phyloP scores from a whole-genome alignment of 306 rosid genomes.

The Dicorynia guianensis region DNA sequence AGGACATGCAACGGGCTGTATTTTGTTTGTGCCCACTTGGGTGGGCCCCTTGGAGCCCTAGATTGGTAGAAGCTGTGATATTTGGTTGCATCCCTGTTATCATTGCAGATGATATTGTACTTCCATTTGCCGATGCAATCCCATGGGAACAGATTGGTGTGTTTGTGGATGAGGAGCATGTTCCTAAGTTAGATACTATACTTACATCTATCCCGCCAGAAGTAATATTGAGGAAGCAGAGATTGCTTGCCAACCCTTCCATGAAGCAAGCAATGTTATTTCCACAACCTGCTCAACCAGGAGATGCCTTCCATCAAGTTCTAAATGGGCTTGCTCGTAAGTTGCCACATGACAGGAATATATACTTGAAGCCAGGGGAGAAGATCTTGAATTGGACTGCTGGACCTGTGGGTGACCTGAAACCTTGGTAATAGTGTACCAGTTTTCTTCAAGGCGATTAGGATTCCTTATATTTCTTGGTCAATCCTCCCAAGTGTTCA shows the following conservation, averaged over 20 bases:
- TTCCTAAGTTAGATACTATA: constrained; percentile 82
- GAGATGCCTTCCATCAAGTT: constrained; percentile 95
- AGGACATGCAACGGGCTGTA: constrained; percentile 98
- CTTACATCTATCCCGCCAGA: constrained; percentile 88
- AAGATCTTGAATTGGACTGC: constrained; percentile 90
- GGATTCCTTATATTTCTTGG: constrained; percentile 38
- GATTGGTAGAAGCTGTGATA: constrained; percentile 93
- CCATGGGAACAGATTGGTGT: constrained; percentile 98
- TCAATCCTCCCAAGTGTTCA: constrained; percentile 45
- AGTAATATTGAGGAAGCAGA: constrained; percentile 82
- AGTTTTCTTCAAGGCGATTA: constrained; percentile 37
- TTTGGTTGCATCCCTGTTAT: constrained; percentile 98
- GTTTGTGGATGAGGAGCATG: constrained; percentile 84
- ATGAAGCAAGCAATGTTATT: constrained; percentile 98
- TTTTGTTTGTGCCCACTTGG: constrained; percentile 98
- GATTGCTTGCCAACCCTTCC: constrained; percentile 96
- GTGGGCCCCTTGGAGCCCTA: constrained; percentile 99
- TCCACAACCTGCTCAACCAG: constrained; percentile 90
- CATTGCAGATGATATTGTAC: constrained; percentile 93
- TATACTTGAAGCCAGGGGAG: constrained; percentile 70
- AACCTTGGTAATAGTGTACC: constrained; percentile 70
- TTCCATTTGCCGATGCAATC: constrained; percentile 96
- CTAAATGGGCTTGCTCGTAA: constrained; percentile 91
- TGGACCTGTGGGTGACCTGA: constrained; percentile 89
- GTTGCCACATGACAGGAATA: constrained; percentile 70